phyloP scores from a whole-genome alignment of 495 filamentous ascomycete genomes.

The Evansstolkia leycettana region DNA sequence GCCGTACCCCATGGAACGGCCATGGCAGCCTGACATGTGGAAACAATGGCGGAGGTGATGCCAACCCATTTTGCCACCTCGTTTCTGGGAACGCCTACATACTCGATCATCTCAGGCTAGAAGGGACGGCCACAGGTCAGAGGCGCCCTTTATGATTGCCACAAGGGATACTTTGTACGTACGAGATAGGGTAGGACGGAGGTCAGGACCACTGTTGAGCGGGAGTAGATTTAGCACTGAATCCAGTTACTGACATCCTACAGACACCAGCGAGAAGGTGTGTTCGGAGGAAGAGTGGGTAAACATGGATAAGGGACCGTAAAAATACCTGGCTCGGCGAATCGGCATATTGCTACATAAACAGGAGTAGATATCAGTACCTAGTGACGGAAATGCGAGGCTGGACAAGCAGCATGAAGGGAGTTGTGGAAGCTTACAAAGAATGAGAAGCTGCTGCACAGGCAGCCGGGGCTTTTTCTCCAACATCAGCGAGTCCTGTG shows the following conservation, averaged over 20 bases:
- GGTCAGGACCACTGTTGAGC: slow-evolving; percentile 51
- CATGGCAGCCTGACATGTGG: slow-evolving; percentile 56
- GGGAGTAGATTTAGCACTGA: background rate
- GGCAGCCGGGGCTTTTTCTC: slow-evolving; percentile 30
- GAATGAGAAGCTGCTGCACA: slow-evolving; percentile 42
- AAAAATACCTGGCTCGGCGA: slow-evolving; percentile 60
- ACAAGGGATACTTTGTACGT: slow-evolving; percentile 5
- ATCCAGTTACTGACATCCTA: background rate
- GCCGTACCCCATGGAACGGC: slow-evolving; percentile 70
- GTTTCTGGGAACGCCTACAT: slow-evolving; percentile 57
- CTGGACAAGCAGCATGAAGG: too few relatives aligned
- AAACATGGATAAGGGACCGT: background rate
- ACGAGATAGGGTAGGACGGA: slow-evolving; percentile 79
- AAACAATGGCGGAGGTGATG: slow-evolving; percentile 61
- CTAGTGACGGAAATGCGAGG: too few relatives aligned
- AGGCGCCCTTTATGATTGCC: background rate
- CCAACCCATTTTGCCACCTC: slow-evolving; percentile 71
- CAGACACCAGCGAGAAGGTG: background rate
- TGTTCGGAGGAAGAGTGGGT: background rate
- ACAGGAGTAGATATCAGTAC: too few relatives aligned
- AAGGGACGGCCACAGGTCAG: slow-evolving; percentile 1
- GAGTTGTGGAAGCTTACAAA: slow-evolving; percentile 46
- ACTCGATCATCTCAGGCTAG: slow-evolving; percentile 71
- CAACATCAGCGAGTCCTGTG: slow-evolving; percentile 6
- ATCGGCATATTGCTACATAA: slow-evolving; percentile 54